These are phyloP conservation scores for Diacronema lutheri DNA, from an alignment of 78 protist species.

Conservation along the genomic window DNA sequence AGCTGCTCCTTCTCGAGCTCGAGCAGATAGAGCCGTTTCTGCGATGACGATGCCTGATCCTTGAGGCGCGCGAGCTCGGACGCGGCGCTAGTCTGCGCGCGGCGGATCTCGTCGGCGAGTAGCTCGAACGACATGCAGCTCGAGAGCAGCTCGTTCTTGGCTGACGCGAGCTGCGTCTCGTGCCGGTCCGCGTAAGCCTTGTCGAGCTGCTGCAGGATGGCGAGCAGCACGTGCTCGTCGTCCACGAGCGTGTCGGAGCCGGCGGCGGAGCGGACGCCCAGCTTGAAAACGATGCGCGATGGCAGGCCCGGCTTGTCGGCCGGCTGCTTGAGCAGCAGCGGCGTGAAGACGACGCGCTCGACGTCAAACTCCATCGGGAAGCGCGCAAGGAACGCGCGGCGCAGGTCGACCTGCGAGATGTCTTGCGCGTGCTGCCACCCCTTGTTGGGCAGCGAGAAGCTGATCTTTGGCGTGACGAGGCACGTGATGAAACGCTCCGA, in stretches of 20 bases:
- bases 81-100: background rate
- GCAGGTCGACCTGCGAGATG: constrained; percentile 1
- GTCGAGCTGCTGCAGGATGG: background rate
- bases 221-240: constrained; percentile 7
- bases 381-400: constrained; percentile 4
- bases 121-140: background rate
- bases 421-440: background rate
- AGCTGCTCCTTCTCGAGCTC: background rate
- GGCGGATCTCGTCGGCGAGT: background rate
- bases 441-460: background rate
- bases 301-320: too few relatives aligned
- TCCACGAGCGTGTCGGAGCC: background rate
- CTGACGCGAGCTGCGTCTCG: background rate
- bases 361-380: background rate
- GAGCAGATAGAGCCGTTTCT: background rate
- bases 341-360: background rate
- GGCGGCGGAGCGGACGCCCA: background rate
- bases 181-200: background rate
- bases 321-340: too few relatives aligned
- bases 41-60: background rate
- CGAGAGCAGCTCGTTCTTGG: background rate
- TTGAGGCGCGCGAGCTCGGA: background rate
- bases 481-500: background rate
- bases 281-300: too few relatives aligned
- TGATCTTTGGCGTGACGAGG: constrained; percentile 2